Evolutionary conservation across 1,139 yeast genomes (phyloP).

Genomic region (Arxiozyma slooffiae): DNA sequence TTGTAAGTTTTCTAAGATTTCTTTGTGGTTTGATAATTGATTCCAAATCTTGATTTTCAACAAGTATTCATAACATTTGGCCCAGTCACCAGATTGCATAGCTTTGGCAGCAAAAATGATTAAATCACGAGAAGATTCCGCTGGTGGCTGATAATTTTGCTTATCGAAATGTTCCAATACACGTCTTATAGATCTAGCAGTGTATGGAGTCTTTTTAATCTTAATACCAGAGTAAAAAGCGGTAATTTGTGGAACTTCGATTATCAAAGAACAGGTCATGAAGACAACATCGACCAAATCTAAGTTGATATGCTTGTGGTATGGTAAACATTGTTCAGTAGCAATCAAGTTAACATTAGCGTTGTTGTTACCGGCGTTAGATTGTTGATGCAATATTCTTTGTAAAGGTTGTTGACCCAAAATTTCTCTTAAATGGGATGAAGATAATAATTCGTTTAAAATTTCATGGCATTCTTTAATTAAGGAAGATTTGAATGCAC

Average conservation of each 20-base stretch:
- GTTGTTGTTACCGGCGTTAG: constrained; percentile 17
- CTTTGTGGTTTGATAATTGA: constrained; percentile 60
- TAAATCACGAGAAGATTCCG: constrained; percentile 91
- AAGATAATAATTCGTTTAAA: constrained; percentile 79
- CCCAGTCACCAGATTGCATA: constrained; percentile 87
- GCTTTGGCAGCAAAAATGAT: constrained; percentile 89
- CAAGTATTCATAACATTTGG: constrained; percentile 60
- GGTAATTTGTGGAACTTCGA: constrained; percentile 86
- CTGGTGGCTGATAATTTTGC: constrained; percentile 95
- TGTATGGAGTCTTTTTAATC: constrained; percentile 51
- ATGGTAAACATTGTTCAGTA: constrained; percentile 82
- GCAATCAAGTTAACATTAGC: constrained; percentile 21
- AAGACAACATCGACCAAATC: constrained; percentile 92
- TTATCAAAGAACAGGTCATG: constrained; percentile 79
- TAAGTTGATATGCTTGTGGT: constrained; percentile 95
- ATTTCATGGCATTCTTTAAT: constrained; percentile 82
- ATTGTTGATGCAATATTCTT: constrained; percentile 37
- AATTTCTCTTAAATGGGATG: constrained; percentile 80
- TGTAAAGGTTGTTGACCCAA: constrained; percentile 81
- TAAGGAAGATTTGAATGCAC: constrained; percentile 88
- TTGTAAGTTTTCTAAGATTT: constrained; percentile 59
- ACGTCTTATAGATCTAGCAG: constrained; percentile 80
- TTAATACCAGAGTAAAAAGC: constrained; percentile 44
- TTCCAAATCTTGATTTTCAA: constrained; percentile 81
- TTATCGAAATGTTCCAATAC: constrained; percentile 88